A percentile compares a stretch with the other conserved stretches of the same genome.
Conservation (phyloP, 345 rosid genomes). For the Eucalyptus paniculata region DNA sequence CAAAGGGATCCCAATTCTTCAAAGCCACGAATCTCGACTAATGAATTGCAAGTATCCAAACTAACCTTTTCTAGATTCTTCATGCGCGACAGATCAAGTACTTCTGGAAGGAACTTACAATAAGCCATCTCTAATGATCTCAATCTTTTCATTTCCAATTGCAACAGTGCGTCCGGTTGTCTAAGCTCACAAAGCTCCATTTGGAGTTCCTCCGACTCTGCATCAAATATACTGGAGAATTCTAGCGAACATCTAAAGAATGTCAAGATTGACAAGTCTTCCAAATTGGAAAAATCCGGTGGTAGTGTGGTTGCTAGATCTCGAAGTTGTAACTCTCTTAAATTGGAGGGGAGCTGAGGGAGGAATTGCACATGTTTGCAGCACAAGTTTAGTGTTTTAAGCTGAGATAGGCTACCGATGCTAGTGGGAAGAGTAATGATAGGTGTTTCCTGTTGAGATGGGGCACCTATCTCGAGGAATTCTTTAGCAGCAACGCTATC, state of each 20-base stretch:
- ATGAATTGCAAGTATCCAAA: rapidly evolving
- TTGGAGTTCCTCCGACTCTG: too few relatives aligned
- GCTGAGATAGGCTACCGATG: background rate
- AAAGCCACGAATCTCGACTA: too few relatives aligned
- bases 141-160: too few relatives aligned
- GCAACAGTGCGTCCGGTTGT: rapidly evolving
- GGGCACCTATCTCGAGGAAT: rapidly evolving
- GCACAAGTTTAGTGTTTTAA: background rate
- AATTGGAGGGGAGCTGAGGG: background rate
- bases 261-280: too few relatives aligned
- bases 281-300: too few relatives aligned
- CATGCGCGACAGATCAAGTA: too few relatives aligned
- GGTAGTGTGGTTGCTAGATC: rapidly evolving
- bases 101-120: too few relatives aligned
- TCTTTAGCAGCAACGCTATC: too few relatives aligned
- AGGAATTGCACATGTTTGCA: background rate
- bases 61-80: too few relatives aligned
- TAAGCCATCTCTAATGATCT: rapidly evolving
- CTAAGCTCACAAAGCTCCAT: rapidly evolving
- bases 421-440: background rate
- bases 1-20: too few relatives aligned
- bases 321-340: background rate
- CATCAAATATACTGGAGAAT: too few relatives aligned
- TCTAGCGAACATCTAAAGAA: too few relatives aligned
- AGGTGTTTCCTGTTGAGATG: background rate